Percentiles rank a stretch among this genome's conserved stretches.
phyloP scores from a whole-genome alignment of 495 filamentous ascomycete species.

The Annulohypoxylon nitens region DNA sequence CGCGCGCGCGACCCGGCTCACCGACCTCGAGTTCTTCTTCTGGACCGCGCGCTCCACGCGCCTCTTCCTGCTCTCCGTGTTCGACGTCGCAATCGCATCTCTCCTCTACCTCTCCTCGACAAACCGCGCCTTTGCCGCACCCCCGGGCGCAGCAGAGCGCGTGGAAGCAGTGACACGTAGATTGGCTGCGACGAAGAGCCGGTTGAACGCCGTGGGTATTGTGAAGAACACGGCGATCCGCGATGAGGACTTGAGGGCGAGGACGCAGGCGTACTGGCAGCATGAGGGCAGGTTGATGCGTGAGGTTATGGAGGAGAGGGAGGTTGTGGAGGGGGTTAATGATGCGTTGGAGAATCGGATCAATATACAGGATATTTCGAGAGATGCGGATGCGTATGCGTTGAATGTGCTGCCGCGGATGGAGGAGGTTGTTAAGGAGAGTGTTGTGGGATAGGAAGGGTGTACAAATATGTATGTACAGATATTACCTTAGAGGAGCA shows the following conservation, averaged over 20 bases:
- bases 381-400: constrained; percentile 69
- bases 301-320: constrained; percentile 71
- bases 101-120: constrained; percentile 81
- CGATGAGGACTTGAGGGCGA: constrained; percentile 64
- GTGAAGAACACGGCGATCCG: constrained; percentile 67
- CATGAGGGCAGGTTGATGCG: constrained; percentile 67
- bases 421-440: constrained; percentile 20
- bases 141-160: constrained; percentile 60
- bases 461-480: not conserved
- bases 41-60: constrained; percentile 74
- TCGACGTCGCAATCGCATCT: constrained; percentile 71
- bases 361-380: constrained; percentile 61
- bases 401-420: constrained; percentile 58
- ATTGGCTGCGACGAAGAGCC: constrained; percentile 57
- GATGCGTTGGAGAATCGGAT: constrained; percentile 66
- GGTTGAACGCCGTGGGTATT: constrained; percentile 65
- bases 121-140: constrained; percentile 70
- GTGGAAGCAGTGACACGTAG: constrained; percentile 58
- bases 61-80: constrained; percentile 66
- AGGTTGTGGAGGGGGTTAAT: constrained; percentile 69
- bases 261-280: constrained; percentile 64
- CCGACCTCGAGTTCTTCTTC: constrained; percentile 75
- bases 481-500: not conserved
- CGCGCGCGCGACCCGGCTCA: constrained; percentile 65
- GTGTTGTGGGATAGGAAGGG: constrained; percentile 26